These are phyloP conservation scores for Deinandra increscens DNA, from an alignment of 129 eudicot genomes.

Conservation along the genomic window DNA sequence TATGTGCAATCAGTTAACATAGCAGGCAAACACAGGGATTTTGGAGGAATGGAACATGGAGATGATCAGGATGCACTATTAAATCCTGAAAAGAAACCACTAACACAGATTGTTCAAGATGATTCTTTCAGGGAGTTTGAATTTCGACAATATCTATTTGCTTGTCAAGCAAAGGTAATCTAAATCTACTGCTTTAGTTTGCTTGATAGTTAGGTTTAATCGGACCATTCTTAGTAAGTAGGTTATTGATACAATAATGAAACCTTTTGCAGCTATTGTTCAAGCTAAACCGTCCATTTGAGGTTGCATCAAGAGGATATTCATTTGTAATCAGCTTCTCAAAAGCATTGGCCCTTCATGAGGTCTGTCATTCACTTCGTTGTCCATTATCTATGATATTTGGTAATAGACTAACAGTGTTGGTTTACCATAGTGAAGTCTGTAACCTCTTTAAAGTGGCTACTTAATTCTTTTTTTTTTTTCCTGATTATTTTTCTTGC, in stretches of 20 bases:
- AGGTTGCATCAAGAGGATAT: conserved; percentile 90
- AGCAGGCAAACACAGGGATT: conserved; percentile 75
- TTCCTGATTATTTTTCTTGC: conserved; percentile 24
- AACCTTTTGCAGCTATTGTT: conserved; percentile 68
- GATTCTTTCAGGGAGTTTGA: conserved; percentile 97
- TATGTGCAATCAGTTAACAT: conserved; percentile 48
- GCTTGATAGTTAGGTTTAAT: not conserved
- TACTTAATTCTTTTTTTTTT: not conserved
- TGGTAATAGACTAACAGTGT: conserved; percentile 28
- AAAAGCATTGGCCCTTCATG: conserved; percentile 69
- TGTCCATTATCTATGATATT: conserved; percentile 25
- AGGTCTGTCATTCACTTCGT: conserved; percentile 55
- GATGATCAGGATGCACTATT: conserved; percentile 93
- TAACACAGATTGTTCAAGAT: conserved; percentile 88
- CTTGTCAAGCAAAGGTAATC: conserved; percentile 94
- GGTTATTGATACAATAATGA: not conserved
- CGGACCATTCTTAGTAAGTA: not conserved
- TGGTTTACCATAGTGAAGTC: conserved; percentile 17
- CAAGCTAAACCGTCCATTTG: conserved; percentile 87
- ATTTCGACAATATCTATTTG: conserved; percentile 94
- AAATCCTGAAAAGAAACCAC: conserved; percentile 62
- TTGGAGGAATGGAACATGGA: conserved; percentile 88
- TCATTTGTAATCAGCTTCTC: conserved; percentile 92
- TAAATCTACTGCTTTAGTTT: conserved; percentile 13
- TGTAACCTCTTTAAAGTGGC: conserved; percentile 2